Evolutionary conservation across 495 filamentous ascomycete genomes (phyloP).

Genomic region (Aspergillus wentii): DNA sequence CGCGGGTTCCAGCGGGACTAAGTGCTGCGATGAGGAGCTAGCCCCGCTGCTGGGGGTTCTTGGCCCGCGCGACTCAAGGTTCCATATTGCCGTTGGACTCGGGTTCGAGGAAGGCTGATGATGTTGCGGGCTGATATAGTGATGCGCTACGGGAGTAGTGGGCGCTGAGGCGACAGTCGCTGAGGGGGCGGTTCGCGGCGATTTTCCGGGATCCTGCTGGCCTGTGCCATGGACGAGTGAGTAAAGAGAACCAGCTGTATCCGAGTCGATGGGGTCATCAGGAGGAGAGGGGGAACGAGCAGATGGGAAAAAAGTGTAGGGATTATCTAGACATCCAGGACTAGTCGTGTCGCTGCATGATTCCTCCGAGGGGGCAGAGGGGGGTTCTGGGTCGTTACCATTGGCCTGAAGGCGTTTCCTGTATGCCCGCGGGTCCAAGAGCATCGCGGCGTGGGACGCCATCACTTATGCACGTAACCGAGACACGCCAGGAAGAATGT

Average conservation of each 20-base stretch:
- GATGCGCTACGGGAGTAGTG: conserved; percentile 19
- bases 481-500: conserved; percentile 3
- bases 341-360: not conserved
- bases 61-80: conserved; percentile 5
- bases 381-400: conserved; percentile 24
- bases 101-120: conserved; percentile 2
- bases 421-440: conserved; percentile 36
- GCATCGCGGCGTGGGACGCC: conserved; percentile 40
- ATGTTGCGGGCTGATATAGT: conserved; percentile 14
- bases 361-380: conserved; percentile 1
- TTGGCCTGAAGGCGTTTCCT: conserved; percentile 26
- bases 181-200: conserved; percentile 11
- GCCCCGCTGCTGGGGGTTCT: no score
- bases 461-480: conserved; percentile 19
- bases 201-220: conserved; percentile 9
- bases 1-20: conserved; percentile 7
- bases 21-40: conserved; percentile 9
- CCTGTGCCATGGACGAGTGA: conserved; percentile 19
- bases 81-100: no score
- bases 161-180: conserved; percentile 23
- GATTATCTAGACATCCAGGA: conserved; percentile 3
- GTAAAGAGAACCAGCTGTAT: conserved; percentile 12
- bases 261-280: conserved; percentile 11
- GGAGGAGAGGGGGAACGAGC: conserved; percentile 10
- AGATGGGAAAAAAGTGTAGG: conserved; percentile 5